Base-by-base conservation (phyloP, 2,329 filamentous ascomycete genomes). In the Penicillium sp. region DNA sequence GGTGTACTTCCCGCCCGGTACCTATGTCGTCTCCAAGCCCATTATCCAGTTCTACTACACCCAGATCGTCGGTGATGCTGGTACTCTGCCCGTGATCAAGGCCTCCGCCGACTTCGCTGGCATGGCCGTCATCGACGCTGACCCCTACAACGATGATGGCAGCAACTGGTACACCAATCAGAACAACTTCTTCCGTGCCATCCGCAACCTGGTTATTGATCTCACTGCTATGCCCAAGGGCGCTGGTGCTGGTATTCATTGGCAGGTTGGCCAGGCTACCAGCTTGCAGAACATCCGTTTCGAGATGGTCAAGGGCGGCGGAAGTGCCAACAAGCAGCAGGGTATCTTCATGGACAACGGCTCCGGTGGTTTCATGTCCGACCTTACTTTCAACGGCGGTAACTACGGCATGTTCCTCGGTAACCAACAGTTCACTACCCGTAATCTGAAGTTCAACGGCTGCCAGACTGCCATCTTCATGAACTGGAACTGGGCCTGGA, bases 401-500 rank as follows among this genome's bases (percentile, higher is more conserved):
- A 82, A 82, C 60, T 85, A 86, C 60, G 89, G 90, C 48, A 85
- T 86, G 61, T 92, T 90, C 74, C 77, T 92, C 24, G 90, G 90
- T 44, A 91, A 86, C 73, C 90, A 95, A 74, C 90, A 95, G 73
- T 94, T 92, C 73, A 92, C 89, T 35, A 87, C 85, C 25, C 86
- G 90, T 60, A 94, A 95, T 73, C 67, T 94, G 68, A 87, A 81
- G 31, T 95, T 95, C 80, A 89, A 88, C 69, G 80, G 82, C 70
- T 92, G 88, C 77, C 81, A 89, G 66, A 95, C 89, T 2, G 90
- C 88, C 55, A 84, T 95, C 57, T 90, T 83, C 74, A 88, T 94
- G 85, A 91, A 91, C 78, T 95, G 90, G 90, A 89, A 92, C 76
- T 95, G 90, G 90, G 78, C 85, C 16, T 95, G 88, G 87, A 84